A percentile compares a stretch with the other conserved stretches of the same genome.
Conservation (phyloP, 495 filamentous ascomycete genomes). For the Penicillium coffeae region DNA sequence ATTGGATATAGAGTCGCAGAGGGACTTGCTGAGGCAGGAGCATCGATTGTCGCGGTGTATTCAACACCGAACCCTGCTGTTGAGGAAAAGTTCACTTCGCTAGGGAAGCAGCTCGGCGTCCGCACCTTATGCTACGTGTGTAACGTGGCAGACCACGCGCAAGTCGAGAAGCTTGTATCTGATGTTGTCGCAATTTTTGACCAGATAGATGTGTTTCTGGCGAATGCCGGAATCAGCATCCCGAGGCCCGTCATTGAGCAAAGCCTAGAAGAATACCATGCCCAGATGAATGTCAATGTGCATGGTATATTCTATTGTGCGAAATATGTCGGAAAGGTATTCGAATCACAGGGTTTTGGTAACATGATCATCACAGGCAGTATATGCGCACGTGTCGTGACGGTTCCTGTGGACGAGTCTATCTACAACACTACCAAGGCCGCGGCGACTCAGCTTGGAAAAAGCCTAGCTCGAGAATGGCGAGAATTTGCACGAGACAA, state of each 20-base stretch:
- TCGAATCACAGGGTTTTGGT: slow-evolving; percentile 49
- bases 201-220: slow-evolving; percentile 47
- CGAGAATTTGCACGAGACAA: slow-evolving; percentile 57
- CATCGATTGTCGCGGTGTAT: slow-evolving; percentile 31
- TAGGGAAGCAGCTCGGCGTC: slow-evolving; percentile 30
- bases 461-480: slow-evolving; percentile 69
- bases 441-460: slow-evolving; percentile 60
- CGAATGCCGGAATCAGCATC: slow-evolving; percentile 45
- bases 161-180: slow-evolving; percentile 27
- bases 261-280: slow-evolving; percentile 44
- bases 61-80: slow-evolving; percentile 34
- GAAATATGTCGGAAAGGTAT: slow-evolving; percentile 54
- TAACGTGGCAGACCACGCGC: slow-evolving; percentile 39
- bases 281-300: slow-evolving; percentile 39
- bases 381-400: slow-evolving; percentile 80
- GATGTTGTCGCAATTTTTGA: slow-evolving; percentile 41
- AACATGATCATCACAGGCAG: slow-evolving; percentile 72
- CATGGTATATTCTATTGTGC: slow-evolving; percentile 34
- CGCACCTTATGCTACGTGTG: slow-evolving; percentile 37
- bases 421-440: slow-evolving; percentile 70
- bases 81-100: slow-evolving; percentile 25
- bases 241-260: slow-evolving; percentile 47
- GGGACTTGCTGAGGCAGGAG: slow-evolving; percentile 34
- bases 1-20: slow-evolving; percentile 32
- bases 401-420: slow-evolving; percentile 59